Evolutionary conservation across 2,329 filamentous ascomycete species (phyloP).

Genomic region (Aspergillus calidoustus): DNA sequence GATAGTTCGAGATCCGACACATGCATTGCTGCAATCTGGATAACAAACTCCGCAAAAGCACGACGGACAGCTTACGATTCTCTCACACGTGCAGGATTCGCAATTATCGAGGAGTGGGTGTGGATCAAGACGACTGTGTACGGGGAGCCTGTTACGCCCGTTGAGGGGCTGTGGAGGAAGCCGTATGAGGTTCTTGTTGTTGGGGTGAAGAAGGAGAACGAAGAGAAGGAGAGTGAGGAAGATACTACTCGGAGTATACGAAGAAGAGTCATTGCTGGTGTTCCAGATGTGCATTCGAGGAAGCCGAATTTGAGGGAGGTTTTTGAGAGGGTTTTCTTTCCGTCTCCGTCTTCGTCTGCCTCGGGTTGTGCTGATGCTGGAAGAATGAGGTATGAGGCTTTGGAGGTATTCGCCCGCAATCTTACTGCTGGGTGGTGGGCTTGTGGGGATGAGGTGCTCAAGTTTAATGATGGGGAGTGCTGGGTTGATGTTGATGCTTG

Average conservation of each 20-base stretch:
- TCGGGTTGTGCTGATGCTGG: neutral
- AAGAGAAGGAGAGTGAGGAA: too few relatives aligned
- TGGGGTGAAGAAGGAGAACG: conserved; percentile 30
- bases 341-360: neutral
- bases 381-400: conserved; percentile 48
- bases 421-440: conserved; percentile 65
- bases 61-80: conserved; percentile 51
- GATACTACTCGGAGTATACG: conserved; percentile 29
- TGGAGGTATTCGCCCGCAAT: conserved; percentile 66
- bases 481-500: conserved; percentile 46
- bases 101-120: conserved; percentile 64
- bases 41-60: conserved; percentile 62
- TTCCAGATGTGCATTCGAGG: conserved; percentile 67
- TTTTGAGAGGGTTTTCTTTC: conserved; percentile 54
- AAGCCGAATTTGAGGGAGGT: conserved; percentile 65
- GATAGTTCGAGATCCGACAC: neutral
- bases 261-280: conserved; percentile 59
- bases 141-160: conserved; percentile 57
- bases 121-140: conserved; percentile 64
- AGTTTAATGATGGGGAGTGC: conserved; percentile 60
- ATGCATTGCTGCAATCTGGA: conserved; percentile 61
- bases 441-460: conserved; percentile 66
- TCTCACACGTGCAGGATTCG: conserved; percentile 53
- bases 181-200: conserved; percentile 66
- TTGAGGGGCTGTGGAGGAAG: conserved; percentile 62